Evolutionary conservation across 176 grass and related monocot genomes (phyloP).

Genomic region (bread wheat (Triticum aestivum)): DNA sequence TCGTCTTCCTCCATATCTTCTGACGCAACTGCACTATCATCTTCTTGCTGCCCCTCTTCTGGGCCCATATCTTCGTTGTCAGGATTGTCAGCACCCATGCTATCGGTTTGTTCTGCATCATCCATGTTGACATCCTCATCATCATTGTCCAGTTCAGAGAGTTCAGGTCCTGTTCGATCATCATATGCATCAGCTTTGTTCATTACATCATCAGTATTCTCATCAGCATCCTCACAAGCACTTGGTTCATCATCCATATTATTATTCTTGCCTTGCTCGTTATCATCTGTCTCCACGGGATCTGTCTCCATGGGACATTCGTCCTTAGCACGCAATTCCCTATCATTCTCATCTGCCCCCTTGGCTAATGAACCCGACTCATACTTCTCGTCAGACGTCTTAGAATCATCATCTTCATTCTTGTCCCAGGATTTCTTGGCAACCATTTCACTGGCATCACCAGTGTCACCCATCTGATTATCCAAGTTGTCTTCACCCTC

Average conservation of each 20-base stretch:
- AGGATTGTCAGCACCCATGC: slow-evolving; percentile 40
- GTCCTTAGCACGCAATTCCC: slow-evolving; percentile 88
- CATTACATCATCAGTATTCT: slow-evolving; percentile 45
- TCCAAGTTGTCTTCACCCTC: slow-evolving; percentile 86
- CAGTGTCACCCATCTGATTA: slow-evolving; percentile 83
- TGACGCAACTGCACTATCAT: slow-evolving; percentile 34
- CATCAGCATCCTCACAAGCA: slow-evolving; percentile 46
- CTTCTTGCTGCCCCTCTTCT: slow-evolving; percentile 51
- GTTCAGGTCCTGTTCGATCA: slow-evolving; percentile 58
- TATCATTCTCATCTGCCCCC: slow-evolving; percentile 50
- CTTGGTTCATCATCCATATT: slow-evolving; percentile 55
- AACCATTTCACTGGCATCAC: slow-evolving; percentile 70
- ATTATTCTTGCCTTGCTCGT: slow-evolving; percentile 46
- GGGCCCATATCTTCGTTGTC: slow-evolving; percentile 33
- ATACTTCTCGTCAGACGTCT: slow-evolving; percentile 68
- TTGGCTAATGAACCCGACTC: slow-evolving; percentile 71
- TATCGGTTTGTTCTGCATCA: slow-evolving; percentile 38
- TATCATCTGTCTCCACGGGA: slow-evolving; percentile 48
- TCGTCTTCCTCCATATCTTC: slow-evolving; percentile 55
- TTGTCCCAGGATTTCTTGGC: slow-evolving; percentile 83
- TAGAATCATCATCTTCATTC: slow-evolving; percentile 71
- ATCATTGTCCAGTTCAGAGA: slow-evolving; percentile 61
- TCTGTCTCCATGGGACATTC: slow-evolving; percentile 61
- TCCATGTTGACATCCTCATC: slow-evolving; percentile 58
- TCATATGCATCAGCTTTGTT: slow-evolving; percentile 84